phyloP scores from a whole-genome alignment of 192 early-diverging fungal genomes.

The Umbelopsis sp. region DNA sequence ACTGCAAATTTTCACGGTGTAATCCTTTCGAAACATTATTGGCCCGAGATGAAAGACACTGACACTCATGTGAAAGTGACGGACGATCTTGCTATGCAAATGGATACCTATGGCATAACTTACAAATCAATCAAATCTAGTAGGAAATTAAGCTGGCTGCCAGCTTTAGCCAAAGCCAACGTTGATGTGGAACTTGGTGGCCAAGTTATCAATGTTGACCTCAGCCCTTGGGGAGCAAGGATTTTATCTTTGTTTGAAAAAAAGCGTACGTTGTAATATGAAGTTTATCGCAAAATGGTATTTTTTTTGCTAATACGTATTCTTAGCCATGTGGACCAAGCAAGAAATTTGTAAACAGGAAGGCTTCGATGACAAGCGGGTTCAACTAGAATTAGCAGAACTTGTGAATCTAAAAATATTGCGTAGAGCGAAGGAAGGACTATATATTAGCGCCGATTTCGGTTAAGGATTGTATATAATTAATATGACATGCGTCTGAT shows the following conservation, averaged over 20 bases:
- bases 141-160: slow-evolving; percentile 60
- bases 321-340: slow-evolving; percentile 11
- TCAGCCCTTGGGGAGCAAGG: slow-evolving; percentile 8
- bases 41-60: not conserved
- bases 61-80: not conserved
- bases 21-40: not conserved
- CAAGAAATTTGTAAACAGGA: slow-evolving; percentile 10
- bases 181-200: slow-evolving; percentile 60
- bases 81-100: not conserved
- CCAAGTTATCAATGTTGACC: slow-evolving; percentile 17
- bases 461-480: not conserved
- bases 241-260: slow-evolving; percentile 1
- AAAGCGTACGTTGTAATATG: not conserved
- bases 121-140: slow-evolving; percentile 60
- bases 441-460: slow-evolving; percentile 2
- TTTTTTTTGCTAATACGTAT: not conserved
- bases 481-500: too few species aligned
- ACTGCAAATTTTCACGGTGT: slow-evolving; percentile 7
- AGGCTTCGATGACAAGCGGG: slow-evolving; percentile 8
- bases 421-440: not conserved
- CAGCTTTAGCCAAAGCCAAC: slow-evolving; percentile 54
- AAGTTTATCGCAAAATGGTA: not conserved
- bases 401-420: slow-evolving; percentile 5
- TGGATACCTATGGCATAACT: slow-evolving; percentile 45
- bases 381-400: slow-evolving; percentile 1